Evolutionary conservation across 1,139 yeast species (phyloP).

Genomic region (Candida neerlandica): DNA sequence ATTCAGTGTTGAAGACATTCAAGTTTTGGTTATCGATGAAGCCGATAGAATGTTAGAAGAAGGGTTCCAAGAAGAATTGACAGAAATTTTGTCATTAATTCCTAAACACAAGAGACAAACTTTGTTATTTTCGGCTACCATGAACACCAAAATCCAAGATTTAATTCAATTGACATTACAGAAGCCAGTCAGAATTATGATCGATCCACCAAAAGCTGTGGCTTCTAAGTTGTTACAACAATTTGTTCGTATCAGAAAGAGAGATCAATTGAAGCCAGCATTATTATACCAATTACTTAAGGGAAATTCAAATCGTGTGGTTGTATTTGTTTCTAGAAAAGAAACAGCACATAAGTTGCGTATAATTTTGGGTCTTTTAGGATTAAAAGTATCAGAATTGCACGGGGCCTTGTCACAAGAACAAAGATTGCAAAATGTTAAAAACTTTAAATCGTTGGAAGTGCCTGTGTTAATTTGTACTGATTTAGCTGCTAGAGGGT

Average conservation of each 20-base stretch:
- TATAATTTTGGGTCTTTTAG: constrained; percentile 81
- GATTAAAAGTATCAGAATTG: constrained; percentile 85
- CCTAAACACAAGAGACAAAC: constrained; percentile 91
- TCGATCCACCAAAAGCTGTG: constrained; percentile 94
- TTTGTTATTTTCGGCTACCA: constrained; percentile 91
- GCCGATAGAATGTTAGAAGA: constrained; percentile 99
- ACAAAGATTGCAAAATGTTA: constrained; percentile 85
- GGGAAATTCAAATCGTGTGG: constrained; percentile 67
- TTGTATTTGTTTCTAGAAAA: constrained; percentile 89
- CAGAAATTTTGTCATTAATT: constrained; percentile 81
- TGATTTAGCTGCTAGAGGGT: constrained; percentile 98
- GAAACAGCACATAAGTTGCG: constrained; percentile 87
- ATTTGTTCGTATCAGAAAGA: constrained; percentile 89
- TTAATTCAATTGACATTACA: constrained; percentile 83
- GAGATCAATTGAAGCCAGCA: constrained; percentile 84
- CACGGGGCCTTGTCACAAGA: constrained; percentile 96
- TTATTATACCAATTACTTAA: constrained; percentile 71
- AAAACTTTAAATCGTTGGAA: constrained; percentile 74
- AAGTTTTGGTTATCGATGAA: constrained; percentile 91
- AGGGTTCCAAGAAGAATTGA: constrained; percentile 93
- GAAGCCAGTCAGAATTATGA: constrained; percentile 92
- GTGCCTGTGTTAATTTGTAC: constrained; percentile 94
- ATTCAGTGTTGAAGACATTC: constrained; percentile 87
- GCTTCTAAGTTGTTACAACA: constrained; percentile 87
- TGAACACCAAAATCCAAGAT: constrained; percentile 91